A percentile compares a stretch with the other conserved stretches of the same genome.
phyloP scores from a whole-genome alignment of 768 basidiomycete species.

The Boletus reticulatus region DNA sequence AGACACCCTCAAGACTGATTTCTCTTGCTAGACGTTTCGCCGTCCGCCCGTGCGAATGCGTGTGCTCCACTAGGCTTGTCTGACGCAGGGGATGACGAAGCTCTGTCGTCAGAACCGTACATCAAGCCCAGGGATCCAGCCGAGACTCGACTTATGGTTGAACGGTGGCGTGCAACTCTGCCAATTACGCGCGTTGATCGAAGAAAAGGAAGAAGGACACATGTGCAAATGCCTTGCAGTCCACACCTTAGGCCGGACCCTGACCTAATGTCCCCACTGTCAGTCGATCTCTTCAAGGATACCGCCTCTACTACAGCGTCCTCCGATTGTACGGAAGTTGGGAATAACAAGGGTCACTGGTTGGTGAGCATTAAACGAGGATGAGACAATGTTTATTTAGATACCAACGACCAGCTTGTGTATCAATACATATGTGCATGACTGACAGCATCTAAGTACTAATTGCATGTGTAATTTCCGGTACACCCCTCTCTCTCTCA shows the following conservation, averaged over 20 bases:
- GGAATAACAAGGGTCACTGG: slow-evolving; percentile 32
- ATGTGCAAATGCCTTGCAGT: slow-evolving; percentile 3
- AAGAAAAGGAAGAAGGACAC: slow-evolving; percentile 13
- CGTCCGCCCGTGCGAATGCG: slow-evolving; percentile 19
- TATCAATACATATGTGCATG: not conserved
- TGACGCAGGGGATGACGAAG: slow-evolving; percentile 19
- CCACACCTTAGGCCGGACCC: slow-evolving; percentile 3
- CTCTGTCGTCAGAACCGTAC: slow-evolving; percentile 9
- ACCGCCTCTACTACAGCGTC: slow-evolving; percentile 28
- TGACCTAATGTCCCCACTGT: slow-evolving; percentile 17
- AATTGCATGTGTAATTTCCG: not conserved
- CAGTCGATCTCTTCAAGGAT: slow-evolving; percentile 24
- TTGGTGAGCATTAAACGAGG: slow-evolving; percentile 26
- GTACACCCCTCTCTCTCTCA: slow-evolving; percentile 31
- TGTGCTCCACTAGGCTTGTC: slow-evolving; percentile 15
- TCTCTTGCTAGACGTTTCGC: slow-evolving; percentile 18
- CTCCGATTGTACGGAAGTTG: slow-evolving; percentile 32
- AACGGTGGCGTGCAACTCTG: slow-evolving; percentile 30
- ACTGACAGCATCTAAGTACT: no score
- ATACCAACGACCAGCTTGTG: not conserved
- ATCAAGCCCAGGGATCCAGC: slow-evolving; percentile 21
- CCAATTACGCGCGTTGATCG: slow-evolving; percentile 11
- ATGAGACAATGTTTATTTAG: not conserved
- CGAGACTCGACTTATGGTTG: slow-evolving; percentile 30
- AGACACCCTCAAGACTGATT: not conserved